A percentile compares a stretch with the other conserved stretches of the same genome.
Conservation (phyloP, 352 stramenopile species). For the Globisporangium abappressorium region DNA sequence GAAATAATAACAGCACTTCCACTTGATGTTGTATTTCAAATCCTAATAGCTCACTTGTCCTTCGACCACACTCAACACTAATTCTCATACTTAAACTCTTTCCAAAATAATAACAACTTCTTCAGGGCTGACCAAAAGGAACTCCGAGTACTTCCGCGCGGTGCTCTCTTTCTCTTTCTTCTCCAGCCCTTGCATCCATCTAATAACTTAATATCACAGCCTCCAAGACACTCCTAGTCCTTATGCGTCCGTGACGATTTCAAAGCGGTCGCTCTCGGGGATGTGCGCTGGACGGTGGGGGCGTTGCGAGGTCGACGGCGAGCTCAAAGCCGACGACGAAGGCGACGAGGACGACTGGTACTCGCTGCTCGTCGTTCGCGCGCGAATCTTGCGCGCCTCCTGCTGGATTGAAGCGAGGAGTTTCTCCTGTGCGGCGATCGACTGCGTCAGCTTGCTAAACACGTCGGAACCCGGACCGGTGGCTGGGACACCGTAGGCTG, state of each 20-base stretch:
- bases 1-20: neutral
- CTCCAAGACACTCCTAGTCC: neutral
- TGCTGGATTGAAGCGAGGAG: slow-evolving; percentile 11
- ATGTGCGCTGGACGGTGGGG: neutral
- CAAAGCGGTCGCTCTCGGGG: slow-evolving; percentile 5
- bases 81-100: neutral
- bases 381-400: neutral
- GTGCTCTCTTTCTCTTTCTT: neutral
- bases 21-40: neutral
- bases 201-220: neutral
- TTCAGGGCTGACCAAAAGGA: neutral
- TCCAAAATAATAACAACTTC: neutral
- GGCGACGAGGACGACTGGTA: neutral
- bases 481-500: neutral
- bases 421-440: slow-evolving; percentile 12
- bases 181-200: neutral
- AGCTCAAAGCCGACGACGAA: neutral
- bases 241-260: slow-evolving; percentile 1
- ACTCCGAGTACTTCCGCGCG: neutral
- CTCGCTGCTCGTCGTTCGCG: slow-evolving; percentile 4
- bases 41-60: neutral
- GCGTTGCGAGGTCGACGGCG: neutral
- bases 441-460: slow-evolving; percentile 8
- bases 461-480: slow-evolving; percentile 1
- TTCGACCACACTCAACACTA: neutral